phyloP scores from a whole-genome alignment of 2,329 filamentous ascomycete species.

The Fusarium ramigenum region DNA sequence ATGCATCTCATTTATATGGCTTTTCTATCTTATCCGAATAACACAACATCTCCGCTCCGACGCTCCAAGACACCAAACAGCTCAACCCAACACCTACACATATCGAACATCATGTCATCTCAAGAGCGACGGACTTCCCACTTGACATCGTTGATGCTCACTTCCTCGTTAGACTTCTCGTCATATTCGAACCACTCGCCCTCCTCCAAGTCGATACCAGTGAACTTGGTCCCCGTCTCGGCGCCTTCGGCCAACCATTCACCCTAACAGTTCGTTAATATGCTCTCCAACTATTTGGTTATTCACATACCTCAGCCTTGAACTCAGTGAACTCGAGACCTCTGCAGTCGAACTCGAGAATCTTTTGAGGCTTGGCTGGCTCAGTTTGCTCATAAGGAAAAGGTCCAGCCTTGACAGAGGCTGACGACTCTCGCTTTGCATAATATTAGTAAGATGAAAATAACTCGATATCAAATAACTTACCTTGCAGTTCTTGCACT shows the following conservation, averaged over 20 bases:
- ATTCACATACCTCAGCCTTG: slow-evolving; percentile 76
- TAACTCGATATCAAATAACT: background rate
- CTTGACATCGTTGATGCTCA: slow-evolving; percentile 87
- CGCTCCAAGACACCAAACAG: background rate
- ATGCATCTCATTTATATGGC: background rate
- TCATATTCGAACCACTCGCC: slow-evolving; percentile 99
- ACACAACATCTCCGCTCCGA: background rate
- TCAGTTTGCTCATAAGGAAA: slow-evolving; percentile 75
- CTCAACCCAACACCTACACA: background rate
- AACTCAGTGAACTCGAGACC: slow-evolving; percentile 94
- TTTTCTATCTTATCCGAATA: background rate
- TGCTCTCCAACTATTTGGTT: background rate
- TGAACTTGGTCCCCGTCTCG: slow-evolving; percentile 85
- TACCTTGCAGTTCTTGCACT: slow-evolving; percentile 97
- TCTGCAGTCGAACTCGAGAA: slow-evolving; percentile 92
- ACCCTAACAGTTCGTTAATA: slow-evolving; percentile 64
- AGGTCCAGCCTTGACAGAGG: slow-evolving; percentile 80
- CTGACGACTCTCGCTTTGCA: slow-evolving; percentile 80
- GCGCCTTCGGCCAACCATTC: slow-evolving; percentile 87
- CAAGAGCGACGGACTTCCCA: slow-evolving; percentile 85
- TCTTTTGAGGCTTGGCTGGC: slow-evolving; percentile 77
- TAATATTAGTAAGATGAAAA: background rate
- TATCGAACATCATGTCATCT: background rate
- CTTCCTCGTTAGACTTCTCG: slow-evolving; percentile 90
- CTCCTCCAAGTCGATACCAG: slow-evolving; percentile 81